Evolutionary conservation across 2,329 filamentous ascomycete genomes (phyloP), one percentile per base, ranked within the genome.

Genomic region (Talaromyces islandicus): DNA sequence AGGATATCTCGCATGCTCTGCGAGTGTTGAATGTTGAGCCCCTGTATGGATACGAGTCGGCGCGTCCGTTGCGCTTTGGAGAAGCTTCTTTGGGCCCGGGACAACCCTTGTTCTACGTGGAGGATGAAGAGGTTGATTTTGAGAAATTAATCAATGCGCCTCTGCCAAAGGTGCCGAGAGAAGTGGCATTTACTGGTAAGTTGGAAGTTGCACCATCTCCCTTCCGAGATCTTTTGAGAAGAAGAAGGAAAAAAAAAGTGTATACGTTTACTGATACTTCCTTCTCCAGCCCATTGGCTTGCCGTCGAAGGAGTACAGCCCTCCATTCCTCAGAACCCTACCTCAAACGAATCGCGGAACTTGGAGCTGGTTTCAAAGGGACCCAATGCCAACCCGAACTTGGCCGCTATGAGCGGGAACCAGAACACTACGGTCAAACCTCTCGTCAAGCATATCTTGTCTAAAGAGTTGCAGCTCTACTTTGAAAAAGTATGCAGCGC

Each of bases 141-240:
- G 94, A 99, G 79, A 97, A 97, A 80, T 81, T 99, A 66, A 97
- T 99, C 73, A 99, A 99, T 77, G 92, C 92, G 65, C 91, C 94
- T 4, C 77, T 99, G 66, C 94, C 94, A 27, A 97, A 95, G 75
- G 92, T 99, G 30, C 94, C 94, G 35, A 84, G 93, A 55, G 94
- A 99, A 74, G 89, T 94, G 68, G 91, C 87, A 63, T 93, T 97
- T 71, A 97, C 93, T 46, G 89, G 91, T 93, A 78, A 60, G 35
- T 60, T 51, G n/a, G n/a, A n/a, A n/a, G n/a, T n/a, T n/a, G n/a
- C n/a, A n/a, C n/a, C n/a, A n/a, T n/a, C n/a, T n/a, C n/a, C n/a
- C n/a, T n/a, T n/a, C n/a, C n/a, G n/a, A n/a, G n/a, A n/a, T n/a
- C n/a, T n/a, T n/a, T n/a, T n/a, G 10, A n/a, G 7, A 35, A 51